Conservation (phyloP, 1,284 basidiomycete species). For the Stygiomarasmius scandens region DNA sequence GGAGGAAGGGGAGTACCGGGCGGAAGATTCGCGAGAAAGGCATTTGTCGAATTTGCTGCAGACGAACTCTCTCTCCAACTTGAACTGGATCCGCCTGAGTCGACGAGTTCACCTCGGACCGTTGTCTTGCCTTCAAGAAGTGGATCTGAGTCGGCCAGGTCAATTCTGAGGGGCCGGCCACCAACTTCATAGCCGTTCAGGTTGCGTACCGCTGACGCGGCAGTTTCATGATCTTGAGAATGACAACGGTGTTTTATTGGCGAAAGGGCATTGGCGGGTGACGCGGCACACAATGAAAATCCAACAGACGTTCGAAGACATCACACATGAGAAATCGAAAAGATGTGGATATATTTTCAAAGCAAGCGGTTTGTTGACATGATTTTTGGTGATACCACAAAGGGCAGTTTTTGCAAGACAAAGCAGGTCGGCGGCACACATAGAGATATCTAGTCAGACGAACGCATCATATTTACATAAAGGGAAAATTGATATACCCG, state of each 20-base stretch:
- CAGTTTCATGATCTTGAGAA: constrained; percentile 85
- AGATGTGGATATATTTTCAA: no score
- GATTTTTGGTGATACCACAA: no score
- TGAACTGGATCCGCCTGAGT: constrained; percentile 35
- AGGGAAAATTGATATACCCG: constrained; percentile 65
- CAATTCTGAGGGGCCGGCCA: constrained; percentile 83
- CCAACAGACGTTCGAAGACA: no score
- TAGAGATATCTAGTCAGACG: constrained; percentile 33
- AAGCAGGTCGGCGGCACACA: no score
- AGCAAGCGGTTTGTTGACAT: no score
- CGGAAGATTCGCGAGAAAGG: constrained; percentile 72
- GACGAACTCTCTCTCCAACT: constrained; percentile 50
- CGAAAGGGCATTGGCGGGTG: no score
- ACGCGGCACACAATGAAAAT: no score
- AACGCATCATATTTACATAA: constrained; percentile 27
- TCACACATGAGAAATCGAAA: background rate
- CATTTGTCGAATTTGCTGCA: constrained; percentile 47
- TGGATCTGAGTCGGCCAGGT: constrained; percentile 68
- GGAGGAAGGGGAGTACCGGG: constrained; percentile 77
- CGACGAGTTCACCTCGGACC: constrained; percentile 48
- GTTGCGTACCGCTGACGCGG: constrained; percentile 81
- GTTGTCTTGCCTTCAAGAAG: constrained; percentile 67
- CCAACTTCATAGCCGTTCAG: constrained; percentile 83
- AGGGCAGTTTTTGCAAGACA: no score
- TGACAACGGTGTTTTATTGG: background rate